phyloP scores from a whole-genome alignment of 148 eudicot species.

The Camellia sinensis region DNA sequence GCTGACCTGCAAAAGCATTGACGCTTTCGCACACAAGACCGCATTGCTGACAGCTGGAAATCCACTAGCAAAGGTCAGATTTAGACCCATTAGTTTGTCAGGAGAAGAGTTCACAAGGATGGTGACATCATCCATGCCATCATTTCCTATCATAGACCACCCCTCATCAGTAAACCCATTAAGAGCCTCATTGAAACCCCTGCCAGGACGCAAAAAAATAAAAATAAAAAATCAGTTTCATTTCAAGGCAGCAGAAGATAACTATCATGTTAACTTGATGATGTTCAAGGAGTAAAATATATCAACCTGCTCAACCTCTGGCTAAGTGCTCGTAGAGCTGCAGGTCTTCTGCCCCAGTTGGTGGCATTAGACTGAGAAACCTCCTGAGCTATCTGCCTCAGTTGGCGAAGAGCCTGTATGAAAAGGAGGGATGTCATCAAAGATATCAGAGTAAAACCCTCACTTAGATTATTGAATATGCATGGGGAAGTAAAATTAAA shows the following conservation, averaged over 20 bases:
- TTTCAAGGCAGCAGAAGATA: neutral
- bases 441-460: neutral
- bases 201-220: constrained; percentile 11
- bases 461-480: neutral
- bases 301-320: constrained; percentile 72
- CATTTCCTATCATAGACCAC: constrained; percentile 76
- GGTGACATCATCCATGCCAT: constrained; percentile 78
- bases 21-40: constrained; percentile 75
- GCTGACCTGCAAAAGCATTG: constrained; percentile 83
- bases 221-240: neutral
- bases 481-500: neutral
- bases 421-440: neutral
- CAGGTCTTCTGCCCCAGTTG: constrained; percentile 77
- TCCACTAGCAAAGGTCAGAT: constrained; percentile 65
- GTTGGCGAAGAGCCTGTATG: constrained; percentile 70
- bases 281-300: neutral
- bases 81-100: constrained; percentile 65
- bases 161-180: constrained; percentile 85
- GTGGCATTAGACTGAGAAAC: constrained; percentile 59
- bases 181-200: constrained; percentile 85
- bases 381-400: constrained; percentile 81
- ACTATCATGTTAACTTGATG: neutral
- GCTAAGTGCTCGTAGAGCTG: constrained; percentile 70
- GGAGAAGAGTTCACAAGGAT: constrained; percentile 79
- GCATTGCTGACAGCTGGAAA: constrained; percentile 67